Base-by-base conservation (phyloP, 106 monocot species). In the Vanilla planifolia region DNA sequence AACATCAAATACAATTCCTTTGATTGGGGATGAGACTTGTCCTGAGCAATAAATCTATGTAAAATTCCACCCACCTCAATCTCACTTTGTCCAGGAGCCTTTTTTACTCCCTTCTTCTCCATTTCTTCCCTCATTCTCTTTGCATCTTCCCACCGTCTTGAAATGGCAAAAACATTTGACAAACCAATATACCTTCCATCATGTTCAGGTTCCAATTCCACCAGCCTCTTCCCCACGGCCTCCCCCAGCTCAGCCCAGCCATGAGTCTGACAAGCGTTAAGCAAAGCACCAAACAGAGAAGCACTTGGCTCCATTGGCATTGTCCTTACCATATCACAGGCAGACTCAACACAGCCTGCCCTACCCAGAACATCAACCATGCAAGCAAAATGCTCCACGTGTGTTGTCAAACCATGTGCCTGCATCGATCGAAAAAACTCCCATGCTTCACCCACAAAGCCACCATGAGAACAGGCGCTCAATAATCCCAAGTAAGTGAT, bases 301-400 rank as follows among this genome's bases (percentile, higher is more conserved):
- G 71, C 74, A 36, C 66, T 79, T 19, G 85, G 85, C 68, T 77
- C 68, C 19, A 91, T 27, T 0, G 85, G 81, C 85, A 85, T 79
- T 0, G n/a, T 46, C 37, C 33, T 61, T 14, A 85, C 62, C 14
- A 85, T 62, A 40, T 74, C 71, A 16, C 65, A 82, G 6, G 85
- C 85, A 46, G 79, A 79, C 67, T 63, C 61, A 8, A 90, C 57
- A 33, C 29, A 46, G 0, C 89, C 89, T 0, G 89, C 79, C 14
- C 81, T 43, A 1, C 81, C 72, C 40, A 85, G 68, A 1, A 77
- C 81, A 51, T 90, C 89, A 7, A 90, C 81, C 81, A 90, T 75
- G 60, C 80, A 89, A 43, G 89, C 84, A 43, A 81, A 89, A 55
- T 90, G 89, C 64, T 90, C 89, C 1, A 79, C 40, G 4, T 76